phyloP scores from a whole-genome alignment of 495 filamentous ascomycete genomes.

The Lepidopterella palustris region DNA sequence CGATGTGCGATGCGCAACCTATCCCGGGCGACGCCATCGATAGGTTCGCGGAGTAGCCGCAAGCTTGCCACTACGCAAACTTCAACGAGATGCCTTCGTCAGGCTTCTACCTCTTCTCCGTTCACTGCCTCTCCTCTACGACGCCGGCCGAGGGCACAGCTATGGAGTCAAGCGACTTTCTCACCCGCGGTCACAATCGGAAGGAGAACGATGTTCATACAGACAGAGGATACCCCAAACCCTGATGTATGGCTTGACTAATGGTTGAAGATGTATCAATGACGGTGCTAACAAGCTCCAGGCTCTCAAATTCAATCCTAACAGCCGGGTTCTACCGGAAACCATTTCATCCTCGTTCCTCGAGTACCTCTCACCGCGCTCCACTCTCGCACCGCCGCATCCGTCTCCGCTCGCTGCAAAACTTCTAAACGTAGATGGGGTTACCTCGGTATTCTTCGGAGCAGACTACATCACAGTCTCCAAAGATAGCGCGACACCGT shows the following conservation, averaged over 20 bases:
- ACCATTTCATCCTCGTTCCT: conserved; percentile 67
- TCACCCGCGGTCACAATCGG: conserved; percentile 1
- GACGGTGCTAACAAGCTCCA: conserved; percentile 22
- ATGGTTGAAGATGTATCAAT: neutral
- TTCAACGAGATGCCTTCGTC: conserved; percentile 22
- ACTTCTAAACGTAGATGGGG: conserved; percentile 83
- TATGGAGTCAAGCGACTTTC: conserved; percentile 8
- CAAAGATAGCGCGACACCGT: conserved; percentile 77
- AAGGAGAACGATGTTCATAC: conserved; percentile 84
- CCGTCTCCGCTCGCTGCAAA: conserved; percentile 89
- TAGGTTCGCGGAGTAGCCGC: neutral
- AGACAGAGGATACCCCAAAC: conserved; percentile 91
- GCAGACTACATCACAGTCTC: conserved; percentile 94
- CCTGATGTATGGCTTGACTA: conserved; percentile 54
- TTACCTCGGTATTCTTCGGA: conserved; percentile 91
- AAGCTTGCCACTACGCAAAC: conserved; percentile 7
- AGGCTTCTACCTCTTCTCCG: conserved; percentile 8
- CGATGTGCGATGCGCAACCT: conserved; percentile 12
- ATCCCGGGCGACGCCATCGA: conserved; percentile 3
- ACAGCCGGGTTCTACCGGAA: conserved; percentile 70
- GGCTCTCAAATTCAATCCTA: conserved; percentile 90
- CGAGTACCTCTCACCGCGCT: conserved; percentile 83
- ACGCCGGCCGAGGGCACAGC: conserved; percentile 10
- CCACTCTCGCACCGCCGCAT: conserved; percentile 80
- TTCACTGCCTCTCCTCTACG: conserved; percentile 15